A percentile compares a stretch with the other conserved stretches of the same genome.
phyloP scores from a whole-genome alignment of 2,329 filamentous ascomycete genomes.

The Dothideomycetes sp. region DNA sequence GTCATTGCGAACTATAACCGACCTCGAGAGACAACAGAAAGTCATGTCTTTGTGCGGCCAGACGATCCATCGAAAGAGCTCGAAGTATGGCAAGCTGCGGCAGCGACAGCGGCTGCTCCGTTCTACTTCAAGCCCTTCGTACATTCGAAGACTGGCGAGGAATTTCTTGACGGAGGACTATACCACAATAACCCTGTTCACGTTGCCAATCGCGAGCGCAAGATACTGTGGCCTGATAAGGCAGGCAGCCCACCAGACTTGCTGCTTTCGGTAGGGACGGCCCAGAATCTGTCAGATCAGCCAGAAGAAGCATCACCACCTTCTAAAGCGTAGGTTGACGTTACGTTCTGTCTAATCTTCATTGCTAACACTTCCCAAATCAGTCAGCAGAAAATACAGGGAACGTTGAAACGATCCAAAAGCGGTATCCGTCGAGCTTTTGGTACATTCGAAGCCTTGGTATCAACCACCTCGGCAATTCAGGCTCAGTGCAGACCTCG shows the following conservation, averaged over 20 bases:
- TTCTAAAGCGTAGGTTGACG: too few relatives aligned
- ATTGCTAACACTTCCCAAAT: too few relatives aligned
- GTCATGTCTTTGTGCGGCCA: constrained; percentile 33
- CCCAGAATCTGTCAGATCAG: constrained; percentile 23
- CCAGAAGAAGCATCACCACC: background rate
- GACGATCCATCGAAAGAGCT: constrained; percentile 32
- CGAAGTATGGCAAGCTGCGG: constrained; percentile 44
- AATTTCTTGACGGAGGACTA: constrained; percentile 43
- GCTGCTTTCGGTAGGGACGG: constrained; percentile 28
- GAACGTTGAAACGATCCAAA: background rate
- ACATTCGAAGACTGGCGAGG: constrained; percentile 38
- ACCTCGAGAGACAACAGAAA: constrained; percentile 20
- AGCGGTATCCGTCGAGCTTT: constrained; percentile 3
- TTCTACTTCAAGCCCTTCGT: constrained; percentile 44
- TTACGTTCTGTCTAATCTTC: too few relatives aligned
- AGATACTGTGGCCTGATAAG: constrained; percentile 27
- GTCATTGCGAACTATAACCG: constrained; percentile 40
- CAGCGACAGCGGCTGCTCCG: constrained; percentile 43
- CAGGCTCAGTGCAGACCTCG: too few relatives aligned
- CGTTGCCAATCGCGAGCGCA: constrained; percentile 40
- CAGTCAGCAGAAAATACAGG: constrained; percentile 4
- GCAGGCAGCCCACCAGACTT: constrained; percentile 24
- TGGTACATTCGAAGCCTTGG: background rate
- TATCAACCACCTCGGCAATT: background rate
- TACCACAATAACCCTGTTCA: constrained; percentile 43